Conservation (phyloP, 2,329 filamentous ascomycete genomes). For the Talaromyces sp. region DNA sequence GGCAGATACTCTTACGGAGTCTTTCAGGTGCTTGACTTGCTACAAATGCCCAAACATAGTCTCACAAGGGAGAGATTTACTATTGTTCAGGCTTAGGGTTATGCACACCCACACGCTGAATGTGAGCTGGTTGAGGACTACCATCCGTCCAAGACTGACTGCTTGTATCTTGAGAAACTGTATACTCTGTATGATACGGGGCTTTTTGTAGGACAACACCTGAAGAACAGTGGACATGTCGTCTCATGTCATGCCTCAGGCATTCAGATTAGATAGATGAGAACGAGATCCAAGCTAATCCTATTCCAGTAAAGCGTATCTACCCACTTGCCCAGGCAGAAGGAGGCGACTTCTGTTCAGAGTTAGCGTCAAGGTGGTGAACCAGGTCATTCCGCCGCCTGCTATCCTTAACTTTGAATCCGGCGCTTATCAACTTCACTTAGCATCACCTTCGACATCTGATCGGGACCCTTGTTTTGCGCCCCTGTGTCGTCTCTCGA, state of each 20-base stretch:
- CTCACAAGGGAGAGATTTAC: not conserved
- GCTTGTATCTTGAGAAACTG: not conserved
- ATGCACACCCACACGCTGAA: too few relatives aligned
- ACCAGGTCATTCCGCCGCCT: conserved; percentile 8
- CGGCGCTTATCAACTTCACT: conserved; percentile 6
- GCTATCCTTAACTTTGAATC: conserved; percentile 6
- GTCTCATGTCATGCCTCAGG: not conserved
- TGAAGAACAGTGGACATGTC: not conserved
- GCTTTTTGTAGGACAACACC: not conserved
- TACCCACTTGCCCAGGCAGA: not conserved
- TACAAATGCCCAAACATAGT: not conserved
- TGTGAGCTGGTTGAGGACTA: too few relatives aligned
- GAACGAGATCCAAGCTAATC: not conserved
- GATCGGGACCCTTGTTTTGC: not conserved
- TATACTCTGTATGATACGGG: too few relatives aligned
- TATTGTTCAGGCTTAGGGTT: not conserved
- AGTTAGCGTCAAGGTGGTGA: not conserved
- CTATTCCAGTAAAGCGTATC: not conserved
- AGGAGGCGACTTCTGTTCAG: conserved; percentile 11
- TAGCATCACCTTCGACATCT: not conserved
- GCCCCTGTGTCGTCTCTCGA: not conserved
- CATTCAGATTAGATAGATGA: not conserved
- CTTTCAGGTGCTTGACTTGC: not conserved
- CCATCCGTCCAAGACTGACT: too few relatives aligned
- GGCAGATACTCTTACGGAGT: not conserved